phyloP scores from a whole-genome alignment of 73 alveolate genomes.

The Strombidium stylifer region DNA sequence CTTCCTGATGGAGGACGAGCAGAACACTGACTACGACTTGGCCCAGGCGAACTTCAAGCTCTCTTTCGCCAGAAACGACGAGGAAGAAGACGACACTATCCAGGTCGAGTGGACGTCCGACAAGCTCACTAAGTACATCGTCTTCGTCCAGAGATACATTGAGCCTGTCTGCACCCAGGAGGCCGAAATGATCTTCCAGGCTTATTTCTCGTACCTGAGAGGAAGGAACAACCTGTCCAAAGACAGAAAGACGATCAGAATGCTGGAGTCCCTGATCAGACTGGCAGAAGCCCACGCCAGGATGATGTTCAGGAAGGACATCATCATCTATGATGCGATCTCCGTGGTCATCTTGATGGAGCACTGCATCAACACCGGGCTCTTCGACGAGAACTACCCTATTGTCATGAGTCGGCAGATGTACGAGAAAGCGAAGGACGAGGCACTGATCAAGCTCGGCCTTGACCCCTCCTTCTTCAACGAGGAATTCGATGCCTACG shows the following conservation, averaged over 20 bases:
- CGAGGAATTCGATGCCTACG: constrained; percentile 41
- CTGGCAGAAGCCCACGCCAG: constrained; percentile 89
- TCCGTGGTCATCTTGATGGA: constrained; percentile 59
- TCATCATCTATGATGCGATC: constrained; percentile 70
- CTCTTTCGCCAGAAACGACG: constrained; percentile 26
- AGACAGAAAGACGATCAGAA: constrained; percentile 74
- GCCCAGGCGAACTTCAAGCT: constrained; percentile 67
- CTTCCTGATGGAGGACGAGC: constrained; percentile 67
- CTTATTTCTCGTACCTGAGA: constrained; percentile 45
- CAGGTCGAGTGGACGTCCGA: constrained; percentile 46
- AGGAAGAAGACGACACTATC: constrained; percentile 53
- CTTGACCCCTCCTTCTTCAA: constrained; percentile 21
- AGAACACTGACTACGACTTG: constrained; percentile 60
- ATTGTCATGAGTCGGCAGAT: constrained; percentile 47
- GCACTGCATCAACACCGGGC: constrained; percentile 52
- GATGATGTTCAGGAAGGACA: constrained; percentile 62
- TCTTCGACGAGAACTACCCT: constrained; percentile 27
- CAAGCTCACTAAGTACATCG: constrained; percentile 58
- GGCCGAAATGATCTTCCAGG: constrained; percentile 49
- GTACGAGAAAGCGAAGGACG: constrained; percentile 49
- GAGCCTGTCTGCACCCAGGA: constrained; percentile 74
- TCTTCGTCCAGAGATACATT: constrained; percentile 46
- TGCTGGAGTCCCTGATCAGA: constrained; percentile 76
- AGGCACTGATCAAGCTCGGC: constrained; percentile 36
- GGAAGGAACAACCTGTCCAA: constrained; percentile 28